Conservation (phyloP, 768 basidiomycete species). For the Sarcomyxa edulis region DNA sequence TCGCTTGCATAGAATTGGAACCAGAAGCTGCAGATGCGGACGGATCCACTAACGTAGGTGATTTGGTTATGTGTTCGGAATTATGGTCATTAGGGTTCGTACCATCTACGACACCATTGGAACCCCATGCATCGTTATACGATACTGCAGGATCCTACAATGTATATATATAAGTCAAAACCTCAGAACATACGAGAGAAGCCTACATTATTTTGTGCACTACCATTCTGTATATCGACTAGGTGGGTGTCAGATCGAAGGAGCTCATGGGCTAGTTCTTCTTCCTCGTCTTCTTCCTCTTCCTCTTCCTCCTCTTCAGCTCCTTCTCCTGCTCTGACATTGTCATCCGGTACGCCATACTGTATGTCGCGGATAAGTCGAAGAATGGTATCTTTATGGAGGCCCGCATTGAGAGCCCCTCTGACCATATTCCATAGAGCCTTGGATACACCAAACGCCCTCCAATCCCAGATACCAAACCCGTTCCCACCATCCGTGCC, state of each 20-base stretch:
- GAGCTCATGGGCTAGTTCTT: conserved; percentile 4
- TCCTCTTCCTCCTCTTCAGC: conserved; percentile 25
- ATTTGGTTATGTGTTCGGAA: too few species aligned
- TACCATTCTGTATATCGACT: too few species aligned
- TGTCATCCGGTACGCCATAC: conserved; percentile 41
- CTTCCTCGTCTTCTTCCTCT: conserved; percentile 20
- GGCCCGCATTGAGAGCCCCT: conserved; percentile 50
- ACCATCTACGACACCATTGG: conserved; percentile 37
- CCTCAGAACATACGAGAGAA: too few species aligned
- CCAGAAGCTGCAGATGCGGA: conserved; percentile 7
- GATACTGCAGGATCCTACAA: conserved; percentile 42
- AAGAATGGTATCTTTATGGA: conserved; percentile 58
- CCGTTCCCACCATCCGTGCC: conserved; percentile 55
- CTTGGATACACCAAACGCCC: conserved; percentile 64
- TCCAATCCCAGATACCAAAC: conserved; percentile 71
- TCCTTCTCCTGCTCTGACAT: conserved; percentile 26
- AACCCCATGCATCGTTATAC: conserved; percentile 60
- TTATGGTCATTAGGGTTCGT: too few species aligned
- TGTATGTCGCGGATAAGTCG: conserved; percentile 56
- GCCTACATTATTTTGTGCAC: too few species aligned
- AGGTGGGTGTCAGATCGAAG: not conserved
- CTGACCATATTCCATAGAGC: conserved; percentile 72
- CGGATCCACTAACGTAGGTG: conserved; percentile 6
- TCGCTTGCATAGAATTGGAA: conserved; percentile 8
- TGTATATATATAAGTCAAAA: conserved; percentile 13